Evolutionary conservation across 1,284 basidiomycete species (phyloP), one percentile per base, ranked within the genome.

Genomic region (Apiotrichum sp.): DNA sequence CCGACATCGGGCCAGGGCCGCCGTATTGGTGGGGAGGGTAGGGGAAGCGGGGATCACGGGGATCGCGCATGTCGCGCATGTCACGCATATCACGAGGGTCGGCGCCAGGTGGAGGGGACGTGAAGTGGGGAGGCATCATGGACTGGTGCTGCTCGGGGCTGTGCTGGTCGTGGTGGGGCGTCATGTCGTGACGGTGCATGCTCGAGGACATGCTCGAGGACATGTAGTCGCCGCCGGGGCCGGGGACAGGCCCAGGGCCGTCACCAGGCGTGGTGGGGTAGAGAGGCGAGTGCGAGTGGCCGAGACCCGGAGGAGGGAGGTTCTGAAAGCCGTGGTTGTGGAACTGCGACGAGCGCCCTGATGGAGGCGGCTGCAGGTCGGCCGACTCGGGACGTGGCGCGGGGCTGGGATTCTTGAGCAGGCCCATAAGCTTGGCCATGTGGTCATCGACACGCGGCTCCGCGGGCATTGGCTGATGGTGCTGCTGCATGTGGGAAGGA

Each of bases 371-470:
- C n/a, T 29, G 41, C n/a, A 58, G 31, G n/a, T 59, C 61, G 4
- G 50, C 48, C 2, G 61, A 58, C 1, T 35, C 41, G 22, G 61
- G 50, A 9, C 57, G 53, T 4, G 57, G 60, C 13, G 47, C 57
- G 9, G 56, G n/a, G 29, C 47, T 46, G 60, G 66, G 68, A 33
- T 65, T 58, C 10, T 63, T 61, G 31, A 73, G 57, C 16, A 73
- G 41, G n/a, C 71, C 71, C 71, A 73, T 71, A 39, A 73, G 59
- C 50, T 62, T 65, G 16, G 70, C 66, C 62, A 68, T 65, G 57
- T 66, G 66, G 53, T 70, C 66, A 40, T 68, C 67, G 29, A 62
- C 55, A 33, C 58, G 53, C 34, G 34, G 54, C 14, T 32, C 42
- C 3, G 10, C 22, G 33, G 11, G 35, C 31, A 32, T 42, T 46